Conservation (phyloP, 2,329 filamentous ascomycete genomes). For the Colletotrichum shisoi region DNA sequence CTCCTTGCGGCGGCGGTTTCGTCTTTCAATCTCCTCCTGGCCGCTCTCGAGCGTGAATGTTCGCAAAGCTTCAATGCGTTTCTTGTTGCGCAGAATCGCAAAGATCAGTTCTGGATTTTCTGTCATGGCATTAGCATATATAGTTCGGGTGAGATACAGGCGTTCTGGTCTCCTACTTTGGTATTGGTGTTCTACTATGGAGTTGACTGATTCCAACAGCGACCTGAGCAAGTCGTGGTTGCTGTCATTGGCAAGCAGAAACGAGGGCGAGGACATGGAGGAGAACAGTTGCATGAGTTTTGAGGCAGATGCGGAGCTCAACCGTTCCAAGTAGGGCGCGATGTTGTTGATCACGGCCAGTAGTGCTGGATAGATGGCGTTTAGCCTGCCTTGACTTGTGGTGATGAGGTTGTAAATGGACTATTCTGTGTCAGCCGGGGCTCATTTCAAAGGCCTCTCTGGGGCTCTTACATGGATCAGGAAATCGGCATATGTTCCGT, state of each 20-base stretch:
- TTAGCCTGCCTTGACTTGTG: conserved; percentile 85
- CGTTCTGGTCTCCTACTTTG: conserved; percentile 63
- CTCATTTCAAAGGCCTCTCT: neutral
- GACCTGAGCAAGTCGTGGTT: conserved; percentile 85
- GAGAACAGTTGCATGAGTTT: conserved; percentile 88
- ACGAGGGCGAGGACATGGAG: conserved; percentile 92
- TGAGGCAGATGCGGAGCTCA: conserved; percentile 77
- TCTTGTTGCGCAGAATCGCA: conserved; percentile 78
- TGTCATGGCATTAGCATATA: conserved; percentile 46
- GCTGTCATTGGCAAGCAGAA: conserved; percentile 88
- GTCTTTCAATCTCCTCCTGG: conserved; percentile 86
- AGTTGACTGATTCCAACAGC: conserved; percentile 86
- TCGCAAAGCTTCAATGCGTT: conserved; percentile 83
- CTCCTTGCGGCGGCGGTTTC: conserved; percentile 75
- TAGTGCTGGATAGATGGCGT: conserved; percentile 90
- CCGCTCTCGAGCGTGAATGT: conserved; percentile 91
- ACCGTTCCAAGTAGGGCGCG: conserved; percentile 79
- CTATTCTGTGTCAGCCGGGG: conserved; percentile 52
- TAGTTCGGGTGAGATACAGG: neutral
- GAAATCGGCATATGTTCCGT: conserved; percentile 91
- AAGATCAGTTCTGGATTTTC: conserved; percentile 85
- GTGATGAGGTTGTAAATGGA: conserved; percentile 93
- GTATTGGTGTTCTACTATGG: conserved; percentile 89
- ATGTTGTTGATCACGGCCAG: conserved; percentile 94
- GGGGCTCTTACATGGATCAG: conserved; percentile 77